Base-by-base conservation (phyloP, 1,284 basidiomycete species). In the Lignosus rhinocerotis region DNA sequence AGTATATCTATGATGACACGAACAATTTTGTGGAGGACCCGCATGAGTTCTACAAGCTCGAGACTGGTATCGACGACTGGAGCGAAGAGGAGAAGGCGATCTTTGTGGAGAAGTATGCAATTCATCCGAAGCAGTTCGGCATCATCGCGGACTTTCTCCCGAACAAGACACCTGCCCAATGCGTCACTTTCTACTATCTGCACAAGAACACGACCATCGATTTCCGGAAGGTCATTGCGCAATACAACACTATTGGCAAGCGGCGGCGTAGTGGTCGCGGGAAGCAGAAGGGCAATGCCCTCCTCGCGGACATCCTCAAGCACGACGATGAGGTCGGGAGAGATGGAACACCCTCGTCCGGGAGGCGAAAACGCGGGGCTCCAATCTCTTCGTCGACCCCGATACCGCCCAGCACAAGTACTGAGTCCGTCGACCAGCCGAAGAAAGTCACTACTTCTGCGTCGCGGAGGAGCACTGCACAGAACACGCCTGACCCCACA, bases 111-210 rank as follows among this genome's bases (percentile, higher is more conserved):
- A 88, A 90, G 67, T 98, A 92, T 71, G 89, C 92, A 3, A 81
- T 86, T 16, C 84, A 87, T 70, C 96, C 96, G 8, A 98, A 98
- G 73, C 96, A 98, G 72, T 98, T 98, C 70, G 94, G 93, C 45
- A 76, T 86, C 65, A 96, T 98, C 60, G 88, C 96, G 1, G 84
- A 88, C 36, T 84, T 78, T 55, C 75, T 98, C 17, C 87, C 90
- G 1, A 82, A 94, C 80, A 98, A 98, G 80, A 90, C 92, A 3
- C 79, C 92, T 0, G 78, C 87, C 0, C 92, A 98, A 81, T 98
- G 96, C 71, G 93, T 98, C 43, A 83, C 89, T 50, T 97, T 88
- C 75, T 98, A 98, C 75, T 98, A 98, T 75, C 79, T 96, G 59
- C 93, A 95, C 76, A 98, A 98, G 81, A 94, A 96, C 75, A 82